These are phyloP conservation scores for Ogataea trehaloabstinens DNA, from an alignment of 805 yeast species.

Conservation along the genomic window DNA sequence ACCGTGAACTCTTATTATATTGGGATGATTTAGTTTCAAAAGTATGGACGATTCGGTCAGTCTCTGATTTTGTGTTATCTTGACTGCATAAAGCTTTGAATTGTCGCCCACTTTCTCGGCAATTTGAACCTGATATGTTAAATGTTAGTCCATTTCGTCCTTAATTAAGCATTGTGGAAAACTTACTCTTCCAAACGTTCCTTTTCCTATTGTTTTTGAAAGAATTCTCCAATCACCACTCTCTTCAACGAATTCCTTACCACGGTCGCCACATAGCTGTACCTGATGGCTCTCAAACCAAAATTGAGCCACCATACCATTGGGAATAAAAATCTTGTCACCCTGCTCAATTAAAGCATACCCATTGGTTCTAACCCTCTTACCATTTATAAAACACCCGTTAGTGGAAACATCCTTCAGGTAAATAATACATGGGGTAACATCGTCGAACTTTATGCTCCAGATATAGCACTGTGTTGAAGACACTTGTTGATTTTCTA, in stretches of 20 bases:
- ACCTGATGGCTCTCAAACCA: slow-evolving; percentile 6
- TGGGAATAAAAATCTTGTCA: slow-evolving; percentile 40
- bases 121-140: slow-evolving; percentile 30
- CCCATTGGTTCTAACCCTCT: slow-evolving; percentile 26
- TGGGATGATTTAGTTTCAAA: slow-evolving; percentile 78
- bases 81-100: slow-evolving; percentile 46
- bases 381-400: slow-evolving; percentile 46
- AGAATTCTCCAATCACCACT: slow-evolving; percentile 42
- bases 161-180: too few relatives aligned
- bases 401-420: slow-evolving; percentile 50
- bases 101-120: slow-evolving; percentile 26
- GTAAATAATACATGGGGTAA: slow-evolving; percentile 45
- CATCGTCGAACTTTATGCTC: slow-evolving; percentile 44
- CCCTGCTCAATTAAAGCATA: slow-evolving; percentile 31
- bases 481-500: slow-evolving; percentile 42
- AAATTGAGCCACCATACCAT: slow-evolving; percentile 22
- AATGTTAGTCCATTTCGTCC: too few relatives aligned
- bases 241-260: not conserved
- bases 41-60: slow-evolving; percentile 48
- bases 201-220: slow-evolving; percentile 46
- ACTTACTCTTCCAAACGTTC: slow-evolving; percentile 57
- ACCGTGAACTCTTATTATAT: slow-evolving; percentile 82
- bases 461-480: slow-evolving; percentile 41
- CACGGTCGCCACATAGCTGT: slow-evolving; percentile 1
- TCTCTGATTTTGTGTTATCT: slow-evolving; percentile 33